These are phyloP conservation scores for Terana coerulea DNA, from an alignment of 768 basidiomycete species.

Conservation along the genomic window DNA sequence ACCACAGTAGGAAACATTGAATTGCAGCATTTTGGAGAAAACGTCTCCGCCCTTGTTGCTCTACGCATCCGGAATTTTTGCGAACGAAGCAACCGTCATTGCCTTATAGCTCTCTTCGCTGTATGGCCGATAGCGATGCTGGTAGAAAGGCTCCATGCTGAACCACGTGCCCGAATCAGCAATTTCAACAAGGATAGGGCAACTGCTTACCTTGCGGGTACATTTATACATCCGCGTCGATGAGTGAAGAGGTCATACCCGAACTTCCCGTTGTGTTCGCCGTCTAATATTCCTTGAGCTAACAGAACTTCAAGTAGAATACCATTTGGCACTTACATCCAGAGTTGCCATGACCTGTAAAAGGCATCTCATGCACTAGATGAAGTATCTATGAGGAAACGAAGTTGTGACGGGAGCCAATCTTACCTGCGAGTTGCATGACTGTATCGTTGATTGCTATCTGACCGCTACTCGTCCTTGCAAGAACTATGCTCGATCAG, in stretches of 20 bases:
- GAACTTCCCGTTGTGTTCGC: slow-evolving; percentile 47
- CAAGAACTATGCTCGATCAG: slow-evolving; percentile 42
- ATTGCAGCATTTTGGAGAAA: no score
- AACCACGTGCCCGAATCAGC: not conserved
- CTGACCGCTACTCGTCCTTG: slow-evolving; percentile 52
- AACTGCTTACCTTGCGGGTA: slow-evolving; percentile 19
- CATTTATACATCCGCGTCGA: slow-evolving; percentile 20
- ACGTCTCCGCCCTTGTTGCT: no score
- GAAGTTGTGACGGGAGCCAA: no score
- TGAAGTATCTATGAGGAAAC: no score
- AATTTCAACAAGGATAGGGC: not conserved
- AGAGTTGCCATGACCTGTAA: slow-evolving; percentile 57
- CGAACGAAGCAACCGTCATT: slow-evolving; percentile 5
- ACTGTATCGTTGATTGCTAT: slow-evolving; percentile 59
- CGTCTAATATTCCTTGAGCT: no score
- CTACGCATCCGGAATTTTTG: slow-evolving; percentile 14
- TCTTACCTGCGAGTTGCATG: slow-evolving; percentile 50
- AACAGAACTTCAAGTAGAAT: no score
- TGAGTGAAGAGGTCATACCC: slow-evolving; percentile 42
- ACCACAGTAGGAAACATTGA: no score
- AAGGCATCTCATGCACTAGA: slow-evolving; percentile 43
- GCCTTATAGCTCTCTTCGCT: slow-evolving; percentile 22
- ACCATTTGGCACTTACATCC: slow-evolving; percentile 63
- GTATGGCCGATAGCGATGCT: slow-evolving; percentile 30
- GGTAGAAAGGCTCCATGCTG: slow-evolving; percentile 26